phyloP scores from a whole-genome alignment of 1,284 basidiomycete species.

The Tylopilus sp. region DNA sequence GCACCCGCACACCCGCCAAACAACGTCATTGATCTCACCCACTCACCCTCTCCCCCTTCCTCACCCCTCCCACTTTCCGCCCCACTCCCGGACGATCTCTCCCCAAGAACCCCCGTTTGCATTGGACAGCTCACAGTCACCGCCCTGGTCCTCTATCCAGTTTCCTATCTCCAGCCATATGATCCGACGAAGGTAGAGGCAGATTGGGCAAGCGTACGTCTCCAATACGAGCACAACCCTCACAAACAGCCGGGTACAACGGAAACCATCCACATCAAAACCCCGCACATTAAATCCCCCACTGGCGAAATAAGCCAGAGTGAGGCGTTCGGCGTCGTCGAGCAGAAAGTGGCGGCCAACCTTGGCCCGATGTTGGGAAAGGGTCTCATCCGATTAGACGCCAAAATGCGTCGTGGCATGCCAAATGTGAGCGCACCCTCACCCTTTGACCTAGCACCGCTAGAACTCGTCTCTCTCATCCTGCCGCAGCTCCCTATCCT shows the following conservation, averaged over 20 bases:
- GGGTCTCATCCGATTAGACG: conserved; percentile 82
- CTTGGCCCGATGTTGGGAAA: conserved; percentile 79
- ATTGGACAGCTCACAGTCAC: conserved; percentile 82
- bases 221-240: conserved; percentile 66
- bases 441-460: conserved; percentile 7
- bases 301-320: conserved; percentile 51
- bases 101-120: conserved; percentile 78
- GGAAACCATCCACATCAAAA: conserved; percentile 80
- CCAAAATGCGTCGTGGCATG: conserved; percentile 63
- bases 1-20: conserved; percentile 30
- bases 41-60: conserved; percentile 69
- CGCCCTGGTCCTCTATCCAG: conserved; percentile 83
- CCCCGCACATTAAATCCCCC: conserved; percentile 50
- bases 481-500: conserved; percentile 66
- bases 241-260: conserved; percentile 49
- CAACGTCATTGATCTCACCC: conserved; percentile 73
- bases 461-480: conserved; percentile 21
- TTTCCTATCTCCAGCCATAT: conserved; percentile 61
- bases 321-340: conserved; percentile 81
- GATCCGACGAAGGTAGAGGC: conserved; percentile 41
- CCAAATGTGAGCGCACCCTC: conserved; percentile 48
- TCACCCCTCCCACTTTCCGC: conserved; percentile 28
- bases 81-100: conserved; percentile 48
- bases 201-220: conserved; percentile 76
- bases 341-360: conserved; percentile 73